Evolutionary conservation across 2,329 filamentous ascomycete species (phyloP).

Genomic region (Talaromyces verruculosus): DNA sequence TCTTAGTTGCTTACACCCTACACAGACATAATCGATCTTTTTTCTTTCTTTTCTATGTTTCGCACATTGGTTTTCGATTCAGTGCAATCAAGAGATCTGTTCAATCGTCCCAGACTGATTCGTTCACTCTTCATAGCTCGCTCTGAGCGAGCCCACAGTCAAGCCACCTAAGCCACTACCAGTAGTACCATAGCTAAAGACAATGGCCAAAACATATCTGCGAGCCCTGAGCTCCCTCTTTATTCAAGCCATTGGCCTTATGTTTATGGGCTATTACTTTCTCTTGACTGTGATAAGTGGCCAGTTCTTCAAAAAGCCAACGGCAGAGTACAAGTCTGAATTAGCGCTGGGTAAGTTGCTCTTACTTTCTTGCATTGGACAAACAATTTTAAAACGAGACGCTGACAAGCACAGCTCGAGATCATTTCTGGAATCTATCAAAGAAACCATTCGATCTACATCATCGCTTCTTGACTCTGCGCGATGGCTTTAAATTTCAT

Average conservation of each 20-base stretch:
- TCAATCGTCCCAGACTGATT: background rate
- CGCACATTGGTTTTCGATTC: background rate
- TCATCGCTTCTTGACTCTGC: slow-evolving; percentile 54
- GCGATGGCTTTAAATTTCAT: slow-evolving; percentile 54
- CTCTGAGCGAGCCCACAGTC: slow-evolving; percentile 3
- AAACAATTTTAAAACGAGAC: too few relatives aligned
- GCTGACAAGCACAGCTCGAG: slow-evolving; percentile 43
- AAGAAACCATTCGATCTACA: slow-evolving; percentile 48
- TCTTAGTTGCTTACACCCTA: background rate
- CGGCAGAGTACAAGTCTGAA: slow-evolving; percentile 43
- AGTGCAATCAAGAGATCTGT: too few relatives aligned
- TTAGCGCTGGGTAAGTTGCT: slow-evolving; percentile 41
- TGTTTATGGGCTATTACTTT: slow-evolving; percentile 37
- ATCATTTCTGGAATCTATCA: slow-evolving; percentile 56
- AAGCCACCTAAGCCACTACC: background rate
- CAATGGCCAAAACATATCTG: slow-evolving; percentile 28
- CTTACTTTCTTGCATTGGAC: background rate
- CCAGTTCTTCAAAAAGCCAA: slow-evolving; percentile 38
- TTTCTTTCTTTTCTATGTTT: background rate
- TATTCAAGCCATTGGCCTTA: slow-evolving; percentile 37
- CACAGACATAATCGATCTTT: background rate
- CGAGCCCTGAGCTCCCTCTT: slow-evolving; percentile 25
- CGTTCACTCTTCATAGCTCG: background rate
- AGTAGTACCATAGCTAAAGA: background rate
- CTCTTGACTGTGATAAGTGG: slow-evolving; percentile 34